These are phyloP conservation scores for Schoenoplectus tabernaemontani DNA, from an alignment of 202 grass and related monocot genomes.

Conservation along the genomic window DNA sequence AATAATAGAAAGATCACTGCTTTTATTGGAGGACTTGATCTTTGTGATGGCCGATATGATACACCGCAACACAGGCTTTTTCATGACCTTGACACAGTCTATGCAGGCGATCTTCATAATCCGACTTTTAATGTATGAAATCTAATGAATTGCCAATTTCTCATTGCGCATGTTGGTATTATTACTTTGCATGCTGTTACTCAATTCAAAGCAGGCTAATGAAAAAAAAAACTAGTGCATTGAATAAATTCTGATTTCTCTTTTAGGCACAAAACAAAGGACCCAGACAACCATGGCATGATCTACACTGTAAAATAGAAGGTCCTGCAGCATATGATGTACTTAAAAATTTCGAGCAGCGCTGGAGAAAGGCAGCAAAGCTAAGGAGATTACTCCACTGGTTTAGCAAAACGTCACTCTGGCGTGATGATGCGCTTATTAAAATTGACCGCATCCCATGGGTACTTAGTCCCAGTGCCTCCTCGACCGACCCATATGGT, in stretches of 20 bases:
- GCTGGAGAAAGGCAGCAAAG: slow-evolving; percentile 44
- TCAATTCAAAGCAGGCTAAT: background rate
- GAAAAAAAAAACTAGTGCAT: background rate
- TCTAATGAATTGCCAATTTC: background rate
- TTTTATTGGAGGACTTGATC: slow-evolving; percentile 71
- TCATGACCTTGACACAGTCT: slow-evolving; percentile 28
- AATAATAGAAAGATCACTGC: slow-evolving; percentile 58
- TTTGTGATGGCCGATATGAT: slow-evolving; percentile 64
- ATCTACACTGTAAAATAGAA: slow-evolving; percentile 65
- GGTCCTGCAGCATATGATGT: slow-evolving; percentile 63
- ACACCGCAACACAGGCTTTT: slow-evolving; percentile 48
- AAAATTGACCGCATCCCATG: slow-evolving; percentile 58
- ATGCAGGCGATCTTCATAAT: slow-evolving; percentile 37
- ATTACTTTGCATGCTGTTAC: background rate
- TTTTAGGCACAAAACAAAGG: slow-evolving; percentile 8
- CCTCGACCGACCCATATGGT: background rate
- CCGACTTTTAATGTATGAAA: slow-evolving; percentile 18
- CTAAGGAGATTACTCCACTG: slow-evolving; percentile 8
- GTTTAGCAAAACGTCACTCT: slow-evolving; percentile 6
- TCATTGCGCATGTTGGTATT: background rate
- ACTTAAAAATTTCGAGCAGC: slow-evolving; percentile 65
- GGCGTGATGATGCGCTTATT: slow-evolving; percentile 55
- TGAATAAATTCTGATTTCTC: background rate
- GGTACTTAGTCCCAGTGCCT: slow-evolving; percentile 51
- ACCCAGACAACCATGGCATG: slow-evolving; percentile 76